These are phyloP conservation scores for Daldinia concentrica DNA, from an alignment of 495 filamentous ascomycete species.

Conservation along the genomic window DNA sequence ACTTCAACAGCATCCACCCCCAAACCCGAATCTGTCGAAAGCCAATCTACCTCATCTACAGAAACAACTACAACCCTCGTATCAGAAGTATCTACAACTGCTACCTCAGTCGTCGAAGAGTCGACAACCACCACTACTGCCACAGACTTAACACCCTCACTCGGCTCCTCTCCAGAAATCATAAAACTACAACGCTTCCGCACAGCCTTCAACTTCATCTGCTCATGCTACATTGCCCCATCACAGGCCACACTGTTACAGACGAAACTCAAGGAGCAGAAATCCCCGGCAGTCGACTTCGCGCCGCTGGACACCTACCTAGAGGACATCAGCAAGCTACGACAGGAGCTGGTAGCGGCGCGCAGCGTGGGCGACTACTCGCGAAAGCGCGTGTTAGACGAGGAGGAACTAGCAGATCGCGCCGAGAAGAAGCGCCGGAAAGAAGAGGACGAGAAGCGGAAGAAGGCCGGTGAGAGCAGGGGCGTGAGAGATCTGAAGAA, in stretches of 20 bases:
- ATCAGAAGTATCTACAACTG: conserved; percentile 55
- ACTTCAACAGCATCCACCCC: conserved; percentile 47
- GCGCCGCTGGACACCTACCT: conserved; percentile 73
- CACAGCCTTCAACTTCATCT: conserved; percentile 79
- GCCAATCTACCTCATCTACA: conserved; percentile 48
- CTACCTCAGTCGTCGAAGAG: conserved; percentile 51
- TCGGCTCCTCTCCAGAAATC: conserved; percentile 61
- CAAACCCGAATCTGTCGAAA: conserved; percentile 47
- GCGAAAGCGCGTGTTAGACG: conserved; percentile 72
- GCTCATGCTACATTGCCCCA: conserved; percentile 71
- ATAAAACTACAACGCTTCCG: conserved; percentile 74
- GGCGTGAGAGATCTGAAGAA: conserved; percentile 84
- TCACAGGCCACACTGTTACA: conserved; percentile 61
- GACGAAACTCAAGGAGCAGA: conserved; percentile 50
- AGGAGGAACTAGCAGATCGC: conserved; percentile 79
- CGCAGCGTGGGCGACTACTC: conserved; percentile 76
- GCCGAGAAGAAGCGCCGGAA: conserved; percentile 80
- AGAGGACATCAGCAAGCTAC: conserved; percentile 67
- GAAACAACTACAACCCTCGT: conserved; percentile 51
- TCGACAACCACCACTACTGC: conserved; percentile 22
- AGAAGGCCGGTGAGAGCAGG: conserved; percentile 74
- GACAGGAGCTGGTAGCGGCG: conserved; percentile 72
- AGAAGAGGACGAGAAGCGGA: conserved; percentile 67
- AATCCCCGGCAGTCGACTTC: conserved; percentile 66
- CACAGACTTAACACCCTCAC: conserved; percentile 54